Evolutionary conservation across 2,329 filamentous ascomycete genomes (phyloP).

Genomic region (Sporothrix phasma): DNA sequence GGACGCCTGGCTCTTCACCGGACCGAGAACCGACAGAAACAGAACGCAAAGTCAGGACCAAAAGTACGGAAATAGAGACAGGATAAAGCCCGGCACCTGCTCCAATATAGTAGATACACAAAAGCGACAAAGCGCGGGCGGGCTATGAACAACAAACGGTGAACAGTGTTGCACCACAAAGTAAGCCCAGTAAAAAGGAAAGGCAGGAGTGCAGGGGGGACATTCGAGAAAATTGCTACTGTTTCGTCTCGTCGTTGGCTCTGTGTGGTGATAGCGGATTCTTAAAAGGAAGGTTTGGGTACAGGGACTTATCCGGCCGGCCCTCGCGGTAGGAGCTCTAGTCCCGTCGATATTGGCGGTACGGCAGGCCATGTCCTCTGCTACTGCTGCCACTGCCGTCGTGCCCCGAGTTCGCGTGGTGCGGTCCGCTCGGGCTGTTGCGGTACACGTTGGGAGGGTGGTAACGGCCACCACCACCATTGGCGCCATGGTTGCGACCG

Average conservation of each 20-base stretch:
- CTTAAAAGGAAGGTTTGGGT: too few relatives aligned
- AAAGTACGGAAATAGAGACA: neutral
- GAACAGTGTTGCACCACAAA: neutral
- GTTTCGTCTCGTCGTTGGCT: neutral
- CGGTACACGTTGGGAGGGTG: conserved; percentile 3
- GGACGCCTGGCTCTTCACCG: neutral
- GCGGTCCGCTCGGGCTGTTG: neutral
- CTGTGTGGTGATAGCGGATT: neutral
- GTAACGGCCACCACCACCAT: neutral
- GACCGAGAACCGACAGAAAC: neutral
- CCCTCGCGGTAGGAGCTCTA: neutral
- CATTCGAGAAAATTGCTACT: neutral
- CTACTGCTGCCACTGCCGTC: neutral
- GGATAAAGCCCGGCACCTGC: neutral
- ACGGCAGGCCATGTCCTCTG: neutral
- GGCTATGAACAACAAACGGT: neutral
- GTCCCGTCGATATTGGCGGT: conserved; percentile 8
- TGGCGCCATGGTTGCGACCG: neutral
- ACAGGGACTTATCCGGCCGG: too few relatives aligned
- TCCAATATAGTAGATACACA: neutral
- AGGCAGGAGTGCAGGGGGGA: neutral
- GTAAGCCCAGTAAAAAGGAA: neutral
- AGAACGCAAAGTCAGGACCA: neutral
- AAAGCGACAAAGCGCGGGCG: neutral
- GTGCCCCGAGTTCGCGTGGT: neutral